Evolutionary conservation across 768 basidiomycete species (phyloP).

Genomic region (Podaxis carcinomalis): DNA sequence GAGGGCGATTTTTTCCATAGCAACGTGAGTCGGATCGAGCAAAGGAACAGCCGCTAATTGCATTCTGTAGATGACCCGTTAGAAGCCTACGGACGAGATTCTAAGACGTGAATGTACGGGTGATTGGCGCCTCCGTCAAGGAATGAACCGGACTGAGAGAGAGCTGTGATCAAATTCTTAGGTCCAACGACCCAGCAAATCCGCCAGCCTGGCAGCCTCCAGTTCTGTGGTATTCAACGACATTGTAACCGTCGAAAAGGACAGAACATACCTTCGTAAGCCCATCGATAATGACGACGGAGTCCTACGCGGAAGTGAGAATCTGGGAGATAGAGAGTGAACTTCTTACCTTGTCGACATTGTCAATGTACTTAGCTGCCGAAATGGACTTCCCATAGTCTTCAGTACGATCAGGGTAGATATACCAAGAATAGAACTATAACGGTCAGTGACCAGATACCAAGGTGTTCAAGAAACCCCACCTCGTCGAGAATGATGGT

Average conservation of each 20-base stretch:
- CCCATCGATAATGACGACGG: conserved; percentile 85
- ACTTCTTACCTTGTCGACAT: conserved; percentile 65
- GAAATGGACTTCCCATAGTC: conserved; percentile 79
- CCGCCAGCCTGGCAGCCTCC: conserved; percentile 94
- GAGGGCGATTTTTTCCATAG: conserved; percentile 73
- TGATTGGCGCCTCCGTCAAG: conserved; percentile 94
- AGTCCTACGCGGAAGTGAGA: conserved; percentile 42
- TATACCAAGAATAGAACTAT: conserved; percentile 93
- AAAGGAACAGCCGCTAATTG: conserved; percentile 88
- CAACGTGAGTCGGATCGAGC: conserved; percentile 66
- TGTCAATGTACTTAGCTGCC: conserved; percentile 78
- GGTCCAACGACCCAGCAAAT: conserved; percentile 93
- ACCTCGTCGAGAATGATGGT: conserved; percentile 87
- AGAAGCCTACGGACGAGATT: background rate
- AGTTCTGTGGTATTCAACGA: conserved; percentile 54
- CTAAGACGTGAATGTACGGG: conserved; percentile 48
- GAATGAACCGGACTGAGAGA: conserved; percentile 93
- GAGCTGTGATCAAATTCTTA: conserved; percentile 80
- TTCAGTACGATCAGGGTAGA: conserved; percentile 74
- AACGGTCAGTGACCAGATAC: background rate
- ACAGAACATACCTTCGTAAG: conserved; percentile 68
- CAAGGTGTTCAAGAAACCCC: conserved; percentile 4
- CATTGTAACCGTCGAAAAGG: background rate
- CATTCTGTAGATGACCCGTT: conserved; percentile 38
- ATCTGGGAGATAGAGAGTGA: background rate